phyloP scores from a whole-genome alignment of 2,329 filamentous ascomycete species.

The Lasiodiplodia hormozganensis region DNA sequence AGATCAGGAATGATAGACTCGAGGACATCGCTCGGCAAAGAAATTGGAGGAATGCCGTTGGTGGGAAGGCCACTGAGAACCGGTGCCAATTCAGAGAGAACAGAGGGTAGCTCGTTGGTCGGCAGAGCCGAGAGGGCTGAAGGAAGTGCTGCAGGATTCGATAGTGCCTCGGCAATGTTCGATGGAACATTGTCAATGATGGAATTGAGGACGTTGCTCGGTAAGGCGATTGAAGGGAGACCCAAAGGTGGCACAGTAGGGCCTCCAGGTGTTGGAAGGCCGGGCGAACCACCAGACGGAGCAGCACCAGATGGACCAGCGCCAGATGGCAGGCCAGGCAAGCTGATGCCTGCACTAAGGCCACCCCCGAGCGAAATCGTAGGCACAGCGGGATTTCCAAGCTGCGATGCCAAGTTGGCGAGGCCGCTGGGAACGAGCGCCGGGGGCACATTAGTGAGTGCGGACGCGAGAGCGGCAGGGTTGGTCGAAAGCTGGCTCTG shows the following conservation, averaged over 20 bases:
- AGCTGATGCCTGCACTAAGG: background rate
- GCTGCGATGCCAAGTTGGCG: conserved; percentile 3
- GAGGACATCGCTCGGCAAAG: background rate
- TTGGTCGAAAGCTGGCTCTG: background rate
- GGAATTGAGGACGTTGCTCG: background rate
- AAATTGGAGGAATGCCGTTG: background rate
- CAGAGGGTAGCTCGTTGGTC: background rate
- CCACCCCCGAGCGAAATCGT: background rate
- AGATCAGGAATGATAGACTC: background rate
- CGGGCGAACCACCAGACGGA: background rate
- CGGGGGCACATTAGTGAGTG: background rate
- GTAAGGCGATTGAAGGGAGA: background rate
- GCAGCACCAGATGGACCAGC: background rate
- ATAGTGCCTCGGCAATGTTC: conserved; percentile 5
- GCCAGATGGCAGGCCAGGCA: background rate
- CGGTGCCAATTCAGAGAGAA: background rate
- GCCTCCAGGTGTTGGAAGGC: background rate
- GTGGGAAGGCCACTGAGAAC: background rate
- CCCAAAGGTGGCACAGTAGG: background rate
- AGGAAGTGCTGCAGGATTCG: background rate
- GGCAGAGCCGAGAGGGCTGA: conserved; percentile 7
- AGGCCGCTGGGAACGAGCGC: background rate
- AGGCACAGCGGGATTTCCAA: background rate
- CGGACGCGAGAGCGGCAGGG: conserved; percentile 4
- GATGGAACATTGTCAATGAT: background rate